Conservation (phyloP, 768 basidiomycete genomes). For the Mycena belliarum region DNA sequence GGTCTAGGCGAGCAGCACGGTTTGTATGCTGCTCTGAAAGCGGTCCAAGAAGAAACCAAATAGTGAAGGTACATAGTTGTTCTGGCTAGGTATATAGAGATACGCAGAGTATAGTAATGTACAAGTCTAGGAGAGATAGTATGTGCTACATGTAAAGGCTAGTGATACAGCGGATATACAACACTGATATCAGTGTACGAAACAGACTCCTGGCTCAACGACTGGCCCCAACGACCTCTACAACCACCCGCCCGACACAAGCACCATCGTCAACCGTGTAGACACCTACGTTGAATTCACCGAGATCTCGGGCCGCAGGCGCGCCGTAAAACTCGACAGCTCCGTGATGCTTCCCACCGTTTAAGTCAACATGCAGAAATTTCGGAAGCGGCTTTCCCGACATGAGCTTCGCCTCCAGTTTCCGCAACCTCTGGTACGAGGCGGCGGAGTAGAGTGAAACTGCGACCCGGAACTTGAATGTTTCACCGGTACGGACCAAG, state of each 20-base stretch:
- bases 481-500: constrained; percentile 56
- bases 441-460: constrained; percentile 31
- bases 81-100: background rate
- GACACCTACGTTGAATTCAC: constrained; percentile 56
- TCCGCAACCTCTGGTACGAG: constrained; percentile 29
- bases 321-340: constrained; percentile 59
- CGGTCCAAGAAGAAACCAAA: constrained; percentile 30
- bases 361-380: constrained; percentile 57
- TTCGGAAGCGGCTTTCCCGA: constrained; percentile 55
- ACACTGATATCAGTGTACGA: constrained; percentile 11
- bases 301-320: constrained; percentile 50
- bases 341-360: constrained; percentile 43
- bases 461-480: constrained; percentile 58
- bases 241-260: constrained; percentile 54
- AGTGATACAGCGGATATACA: constrained; percentile 16
- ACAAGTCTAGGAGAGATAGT: constrained; percentile 15
- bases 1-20: constrained; percentile 82
- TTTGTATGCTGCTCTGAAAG: constrained; percentile 50
- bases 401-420: constrained; percentile 49
- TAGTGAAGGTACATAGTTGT: background rate
- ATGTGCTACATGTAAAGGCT: constrained; percentile 22
- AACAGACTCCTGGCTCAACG: constrained; percentile 13
- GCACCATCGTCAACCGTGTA: constrained; percentile 49
- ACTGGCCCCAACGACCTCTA: constrained; percentile 51
- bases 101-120: constrained; percentile 17